Base-by-base conservation (phyloP, 2,329 filamentous ascomycete species). In the Phialophora macrospora region DNA sequence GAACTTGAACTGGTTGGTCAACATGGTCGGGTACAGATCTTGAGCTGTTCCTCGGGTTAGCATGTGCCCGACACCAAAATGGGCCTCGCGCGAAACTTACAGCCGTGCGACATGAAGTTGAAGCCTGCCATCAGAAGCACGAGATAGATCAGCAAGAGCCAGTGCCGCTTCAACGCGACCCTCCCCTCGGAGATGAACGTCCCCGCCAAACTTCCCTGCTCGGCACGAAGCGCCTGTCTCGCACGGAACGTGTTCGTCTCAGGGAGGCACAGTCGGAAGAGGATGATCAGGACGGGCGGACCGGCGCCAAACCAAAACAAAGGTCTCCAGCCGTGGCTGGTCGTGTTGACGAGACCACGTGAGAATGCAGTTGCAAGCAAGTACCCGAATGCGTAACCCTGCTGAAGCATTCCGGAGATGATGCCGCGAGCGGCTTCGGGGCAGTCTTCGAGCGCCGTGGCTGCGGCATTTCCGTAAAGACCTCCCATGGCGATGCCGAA, bases 51-150 rank as follows among this genome's bases (percentile, higher is more conserved):
- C 22, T 90, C 90, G 74, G 93, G 91, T 20, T 88, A 90, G 77
- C 79, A 60, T 24, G 63, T 49, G 44, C 9, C 46, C 30, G 55
- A 38, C 17, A 54, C 41, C 20, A 32, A 26, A 3, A 30, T 26
- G 38, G 60, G 41, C 38, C 6, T 26, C 5, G 24, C 26, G 6
- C 22, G 4, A 34, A 22, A 52, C 58, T 41, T 60, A 60, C 58
- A 60, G 48, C 60, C 59, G 55, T 63, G 61, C 4, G 48, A 56
- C 90, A 95, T 93, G 75, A 95, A 96, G 79, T 96, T 96, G 82
- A 96, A 95, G 3, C 92, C 92, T 1, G 91, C 89, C 91, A 96
- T 96, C 46, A 96, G 82, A 22, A 96, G 81, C 6, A 96, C 91
- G 64, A 96, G 82, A 78, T 97, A 97, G 41, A 88, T 80, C 63